A percentile compares a stretch with the other conserved stretches of the same genome.
phyloP scores from a whole-genome alignment of 768 basidiomycete genomes.

The Termitomyces sp. region DNA sequence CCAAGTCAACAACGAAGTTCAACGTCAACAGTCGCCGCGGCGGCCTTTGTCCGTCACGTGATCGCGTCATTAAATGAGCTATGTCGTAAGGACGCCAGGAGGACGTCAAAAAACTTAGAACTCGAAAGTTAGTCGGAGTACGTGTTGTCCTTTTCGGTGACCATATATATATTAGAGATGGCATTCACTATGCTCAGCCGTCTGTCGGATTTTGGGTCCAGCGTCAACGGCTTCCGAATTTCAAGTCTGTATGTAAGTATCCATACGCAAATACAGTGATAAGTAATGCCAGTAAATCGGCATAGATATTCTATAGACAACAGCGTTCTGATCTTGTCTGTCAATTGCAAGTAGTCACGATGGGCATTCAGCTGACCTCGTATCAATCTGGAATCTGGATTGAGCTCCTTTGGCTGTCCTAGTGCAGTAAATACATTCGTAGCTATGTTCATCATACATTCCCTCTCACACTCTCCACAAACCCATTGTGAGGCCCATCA shows the following conservation, averaged over 20 bases:
- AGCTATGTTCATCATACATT: background rate
- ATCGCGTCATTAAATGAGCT: background rate
- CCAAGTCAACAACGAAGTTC: background rate
- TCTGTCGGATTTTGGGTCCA: background rate
- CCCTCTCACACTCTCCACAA: background rate
- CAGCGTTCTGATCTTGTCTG: background rate
- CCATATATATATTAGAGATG: background rate
- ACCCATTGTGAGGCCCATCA: background rate
- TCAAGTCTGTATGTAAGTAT: no score
- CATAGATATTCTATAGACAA: background rate
- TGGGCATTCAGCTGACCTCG: background rate
- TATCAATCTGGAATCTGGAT: background rate
- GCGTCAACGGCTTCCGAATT: background rate
- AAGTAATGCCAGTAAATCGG: no score
- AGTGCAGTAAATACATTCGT: background rate
- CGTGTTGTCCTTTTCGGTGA: background rate
- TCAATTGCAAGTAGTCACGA: background rate
- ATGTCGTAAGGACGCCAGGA: no score
- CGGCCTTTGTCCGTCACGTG: background rate
- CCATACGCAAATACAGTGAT: no score
- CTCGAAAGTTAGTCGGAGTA: background rate
- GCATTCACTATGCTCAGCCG: background rate
- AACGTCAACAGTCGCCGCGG: background rate
- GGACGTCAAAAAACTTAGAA: no score
- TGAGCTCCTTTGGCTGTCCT: background rate